Conservation (phyloP, 2,329 filamentous ascomycete genomes). For the Ascochyta rabiei region DNA sequence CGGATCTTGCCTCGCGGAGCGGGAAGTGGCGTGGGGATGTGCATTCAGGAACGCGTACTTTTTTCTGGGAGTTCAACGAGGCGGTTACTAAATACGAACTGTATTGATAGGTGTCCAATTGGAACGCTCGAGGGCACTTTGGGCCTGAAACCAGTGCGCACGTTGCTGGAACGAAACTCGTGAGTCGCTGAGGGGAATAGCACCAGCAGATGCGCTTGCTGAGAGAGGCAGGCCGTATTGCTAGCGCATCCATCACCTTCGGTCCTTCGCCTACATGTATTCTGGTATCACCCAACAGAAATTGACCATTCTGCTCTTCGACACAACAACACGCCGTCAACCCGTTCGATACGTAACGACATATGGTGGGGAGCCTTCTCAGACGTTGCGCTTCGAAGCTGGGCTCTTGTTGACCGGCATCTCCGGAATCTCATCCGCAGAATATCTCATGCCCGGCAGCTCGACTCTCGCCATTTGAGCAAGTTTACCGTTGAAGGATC, state of each 20-base stretch:
- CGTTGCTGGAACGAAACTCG: conserved; percentile 16
- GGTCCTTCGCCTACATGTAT: too few species aligned
- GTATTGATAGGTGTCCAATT: conserved; percentile 4
- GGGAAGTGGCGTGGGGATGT: conserved; percentile 13
- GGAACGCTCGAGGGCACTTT: background rate
- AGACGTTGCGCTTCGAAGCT: background rate
- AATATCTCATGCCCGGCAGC: background rate
- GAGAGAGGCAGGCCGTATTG: conserved; percentile 13
- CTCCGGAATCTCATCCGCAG: background rate
- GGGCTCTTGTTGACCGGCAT: background rate
- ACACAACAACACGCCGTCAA: background rate
- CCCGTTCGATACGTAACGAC: background rate
- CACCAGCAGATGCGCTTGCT: conserved; percentile 12
- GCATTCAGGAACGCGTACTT: conserved; percentile 19
- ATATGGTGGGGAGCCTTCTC: background rate
- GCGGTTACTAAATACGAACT: background rate
- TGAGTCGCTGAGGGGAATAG: conserved; percentile 24
- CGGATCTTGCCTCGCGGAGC: conserved; percentile 6
- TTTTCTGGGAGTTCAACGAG: conserved; percentile 5
- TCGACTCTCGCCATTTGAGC: background rate
- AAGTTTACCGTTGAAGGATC: background rate
- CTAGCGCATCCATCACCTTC: background rate
- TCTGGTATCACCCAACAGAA: too few species aligned
- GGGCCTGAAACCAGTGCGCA: conserved; percentile 13
- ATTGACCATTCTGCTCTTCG: too few species aligned